Percentiles rank a stretch among this genome's conserved stretches.
These are phyloP conservation scores for Plasmodium coatneyi DNA, from an alignment of 169 alveolate genomes.

Conservation along the genomic window DNA sequence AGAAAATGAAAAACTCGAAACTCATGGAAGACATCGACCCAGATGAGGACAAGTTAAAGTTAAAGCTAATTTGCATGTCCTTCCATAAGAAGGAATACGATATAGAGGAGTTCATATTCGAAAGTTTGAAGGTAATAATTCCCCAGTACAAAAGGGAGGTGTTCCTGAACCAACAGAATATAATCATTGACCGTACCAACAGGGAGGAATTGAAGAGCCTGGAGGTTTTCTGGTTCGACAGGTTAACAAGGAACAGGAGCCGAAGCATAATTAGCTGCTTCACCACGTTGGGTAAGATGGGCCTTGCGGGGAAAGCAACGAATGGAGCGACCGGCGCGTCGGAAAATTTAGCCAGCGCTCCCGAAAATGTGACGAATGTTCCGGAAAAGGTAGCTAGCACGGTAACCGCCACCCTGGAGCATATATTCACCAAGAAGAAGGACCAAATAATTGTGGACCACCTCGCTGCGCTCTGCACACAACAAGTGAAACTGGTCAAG, in stretches of 20 bases:
- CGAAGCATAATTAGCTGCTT: conserved; percentile 55
- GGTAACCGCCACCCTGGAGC: not conserved
- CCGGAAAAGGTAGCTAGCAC: not conserved
- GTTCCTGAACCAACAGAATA: conserved; percentile 27
- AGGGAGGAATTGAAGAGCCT: conserved; percentile 41
- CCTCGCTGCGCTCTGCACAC: conserved; percentile 27
- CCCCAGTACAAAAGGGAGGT: conserved; percentile 33
- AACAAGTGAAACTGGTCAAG: conserved; percentile 50
- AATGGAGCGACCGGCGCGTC: not conserved
- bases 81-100: conserved; percentile 59
- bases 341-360: not conserved
- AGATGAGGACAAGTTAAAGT: conserved; percentile 47
- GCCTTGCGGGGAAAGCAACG: not conserved
- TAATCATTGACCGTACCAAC: conserved; percentile 30
- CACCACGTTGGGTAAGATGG: conserved; percentile 16
- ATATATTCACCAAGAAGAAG: conserved; percentile 27
- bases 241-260: conserved; percentile 36
- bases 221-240: conserved; percentile 62
- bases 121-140: conserved; percentile 50
- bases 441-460: conserved; percentile 51
- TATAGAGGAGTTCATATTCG: conserved; percentile 52
- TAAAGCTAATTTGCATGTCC: conserved; percentile 52
- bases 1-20: conserved; percentile 54
- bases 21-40: conserved; percentile 49
- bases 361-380: not conserved